Conservation (phyloP, 2,329 filamentous ascomycete genomes). For the Akanthomyces lecanii region DNA sequence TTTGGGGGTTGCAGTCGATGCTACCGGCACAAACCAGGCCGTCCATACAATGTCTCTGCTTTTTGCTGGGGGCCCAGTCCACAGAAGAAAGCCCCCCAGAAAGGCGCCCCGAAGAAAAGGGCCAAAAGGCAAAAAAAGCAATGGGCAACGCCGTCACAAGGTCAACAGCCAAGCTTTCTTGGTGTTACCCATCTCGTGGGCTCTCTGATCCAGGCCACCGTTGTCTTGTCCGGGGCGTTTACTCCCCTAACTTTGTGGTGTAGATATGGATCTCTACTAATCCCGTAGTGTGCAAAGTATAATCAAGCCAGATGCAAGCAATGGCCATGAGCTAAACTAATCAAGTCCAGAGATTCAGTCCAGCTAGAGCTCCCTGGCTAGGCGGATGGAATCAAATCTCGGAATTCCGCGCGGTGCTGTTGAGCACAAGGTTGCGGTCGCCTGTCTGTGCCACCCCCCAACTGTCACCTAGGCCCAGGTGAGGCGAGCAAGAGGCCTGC, state of each 20-base stretch:
- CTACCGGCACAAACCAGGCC: background rate
- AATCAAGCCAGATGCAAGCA: background rate
- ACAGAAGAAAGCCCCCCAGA: too few relatives aligned
- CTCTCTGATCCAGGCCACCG: background rate
- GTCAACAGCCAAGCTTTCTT: background rate
- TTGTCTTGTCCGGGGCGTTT: background rate
- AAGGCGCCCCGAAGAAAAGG: too few relatives aligned
- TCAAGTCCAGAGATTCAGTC: background rate
- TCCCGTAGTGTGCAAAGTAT: too few relatives aligned
- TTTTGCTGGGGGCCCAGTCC: background rate
- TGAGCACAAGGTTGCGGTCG: background rate
- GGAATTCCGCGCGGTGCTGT: background rate
- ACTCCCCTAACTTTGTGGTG: background rate
- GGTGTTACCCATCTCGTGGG: background rate
- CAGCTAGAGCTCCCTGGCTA: background rate
- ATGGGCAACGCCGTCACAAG: background rate
- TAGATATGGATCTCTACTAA: too few relatives aligned
- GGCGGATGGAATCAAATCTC: background rate
- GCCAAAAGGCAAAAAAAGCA: background rate
- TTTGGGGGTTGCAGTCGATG: background rate
- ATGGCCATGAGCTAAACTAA: background rate
- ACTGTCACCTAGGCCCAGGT: background rate
- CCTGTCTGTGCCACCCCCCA: background rate
- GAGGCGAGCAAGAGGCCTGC: background rate
- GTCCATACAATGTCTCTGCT: background rate